These are phyloP conservation scores for Pseudoperonospora humuli DNA, from an alignment of 352 stramenopile species.

Conservation along the genomic window DNA sequence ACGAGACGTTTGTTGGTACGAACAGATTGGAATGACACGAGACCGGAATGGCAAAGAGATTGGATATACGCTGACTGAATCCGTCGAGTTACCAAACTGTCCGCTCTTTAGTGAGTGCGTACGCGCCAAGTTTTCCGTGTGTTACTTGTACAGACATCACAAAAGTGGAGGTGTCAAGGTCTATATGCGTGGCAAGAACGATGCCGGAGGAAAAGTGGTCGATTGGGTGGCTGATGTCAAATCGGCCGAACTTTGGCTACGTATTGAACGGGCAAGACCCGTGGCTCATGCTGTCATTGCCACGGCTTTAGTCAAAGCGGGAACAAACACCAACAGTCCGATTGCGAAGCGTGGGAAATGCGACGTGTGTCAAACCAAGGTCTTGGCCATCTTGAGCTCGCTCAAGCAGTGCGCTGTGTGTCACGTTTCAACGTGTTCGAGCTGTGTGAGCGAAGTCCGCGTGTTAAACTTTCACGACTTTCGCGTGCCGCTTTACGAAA, in stretches of 20 bases:
- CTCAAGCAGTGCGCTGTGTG: constrained; percentile 59
- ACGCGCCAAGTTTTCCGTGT: constrained; percentile 60
- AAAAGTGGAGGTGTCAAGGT: constrained; percentile 67
- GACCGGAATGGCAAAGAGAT: constrained; percentile 76
- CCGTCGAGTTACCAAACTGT: constrained; percentile 60
- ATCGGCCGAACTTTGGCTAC: constrained; percentile 64
- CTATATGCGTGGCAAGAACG: constrained; percentile 72
- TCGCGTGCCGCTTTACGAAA: constrained; percentile 32
- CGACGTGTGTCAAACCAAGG: constrained; percentile 55
- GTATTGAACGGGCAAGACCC: constrained; percentile 42
- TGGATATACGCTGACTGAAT: constrained; percentile 70
- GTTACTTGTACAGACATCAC: constrained; percentile 68
- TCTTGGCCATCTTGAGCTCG: constrained; percentile 44
- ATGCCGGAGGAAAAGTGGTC: constrained; percentile 57
- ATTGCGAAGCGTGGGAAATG: constrained; percentile 38
- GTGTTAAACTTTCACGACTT: constrained; percentile 63
- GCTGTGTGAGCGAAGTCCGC: constrained; percentile 51
- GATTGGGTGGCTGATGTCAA: constrained; percentile 70
- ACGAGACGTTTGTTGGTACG: constrained; percentile 73
- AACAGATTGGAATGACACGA: constrained; percentile 56
- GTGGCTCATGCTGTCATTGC: constrained; percentile 49
- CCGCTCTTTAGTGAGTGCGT: constrained; percentile 59
- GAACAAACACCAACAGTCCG: constrained; percentile 22
- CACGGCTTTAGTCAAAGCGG: constrained; percentile 48
- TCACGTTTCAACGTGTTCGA: constrained; percentile 50